A percentile compares a stretch with the other conserved stretches of the same genome.
Evolutionary conservation across 108 stramenopile genomes (phyloP).

Genomic region (Cyclotella choctawhatcheeana): DNA sequence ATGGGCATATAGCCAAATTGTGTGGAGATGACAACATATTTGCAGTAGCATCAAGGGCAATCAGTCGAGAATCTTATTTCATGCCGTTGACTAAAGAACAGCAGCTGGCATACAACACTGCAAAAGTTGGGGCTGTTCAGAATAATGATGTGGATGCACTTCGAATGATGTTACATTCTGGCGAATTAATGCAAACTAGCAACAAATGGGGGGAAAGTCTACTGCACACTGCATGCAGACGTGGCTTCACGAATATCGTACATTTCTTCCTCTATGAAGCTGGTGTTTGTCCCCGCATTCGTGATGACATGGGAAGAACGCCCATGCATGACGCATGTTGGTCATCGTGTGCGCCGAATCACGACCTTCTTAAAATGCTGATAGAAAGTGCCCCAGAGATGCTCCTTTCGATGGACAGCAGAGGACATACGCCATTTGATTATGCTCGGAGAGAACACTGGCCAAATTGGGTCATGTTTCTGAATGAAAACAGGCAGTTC

Average conservation of each 20-base stretch:
- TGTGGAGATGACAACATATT: constrained; percentile 40
- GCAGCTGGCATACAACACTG: constrained; percentile 45
- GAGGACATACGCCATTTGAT: constrained; percentile 82
- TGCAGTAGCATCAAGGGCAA: not conserved
- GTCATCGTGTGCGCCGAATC: constrained; percentile 48
- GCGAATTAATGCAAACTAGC: constrained; percentile 65
- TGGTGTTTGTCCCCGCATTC: constrained; percentile 43
- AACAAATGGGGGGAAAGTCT: constrained; percentile 80
- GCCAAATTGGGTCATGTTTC: constrained; percentile 48
- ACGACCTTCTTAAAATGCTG: constrained; percentile 35
- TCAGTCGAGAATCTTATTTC: constrained; percentile 39
- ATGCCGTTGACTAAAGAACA: constrained; percentile 27
- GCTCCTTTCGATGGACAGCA: constrained; percentile 64
- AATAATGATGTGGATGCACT: constrained; percentile 58
- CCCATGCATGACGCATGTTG: constrained; percentile 84
- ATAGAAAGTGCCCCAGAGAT: constrained; percentile 54
- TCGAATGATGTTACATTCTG: constrained; percentile 47
- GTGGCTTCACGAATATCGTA: constrained; percentile 55
- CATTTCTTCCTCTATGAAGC: constrained; percentile 64
- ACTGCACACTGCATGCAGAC: constrained; percentile 79
- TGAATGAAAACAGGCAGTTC: constrained; percentile 50
- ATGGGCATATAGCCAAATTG: constrained; percentile 20
- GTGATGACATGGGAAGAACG: constrained; percentile 79
- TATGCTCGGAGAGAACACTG: constrained; percentile 78
- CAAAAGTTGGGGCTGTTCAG: constrained; percentile 62